Conservation (phyloP, 148 eudicot species). For the Tetragonia tetragonoides region DNA sequence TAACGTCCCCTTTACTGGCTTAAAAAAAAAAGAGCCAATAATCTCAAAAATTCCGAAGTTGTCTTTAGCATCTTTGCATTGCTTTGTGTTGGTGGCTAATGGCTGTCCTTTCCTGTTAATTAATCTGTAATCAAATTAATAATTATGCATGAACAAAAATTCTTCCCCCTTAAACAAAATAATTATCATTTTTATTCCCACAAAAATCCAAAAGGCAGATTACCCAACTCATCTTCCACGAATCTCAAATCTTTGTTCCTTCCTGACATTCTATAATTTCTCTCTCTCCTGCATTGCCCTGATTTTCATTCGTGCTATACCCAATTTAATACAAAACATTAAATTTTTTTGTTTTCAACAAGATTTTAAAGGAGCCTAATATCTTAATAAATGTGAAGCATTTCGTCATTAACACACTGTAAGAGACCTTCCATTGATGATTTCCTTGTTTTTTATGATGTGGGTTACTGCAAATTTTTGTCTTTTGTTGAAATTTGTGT, state of each 20-base stretch:
- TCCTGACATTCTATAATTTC: neutral
- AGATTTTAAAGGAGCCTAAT: neutral
- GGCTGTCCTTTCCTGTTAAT: slow-evolving; percentile 16
- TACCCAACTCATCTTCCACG: slow-evolving; percentile 21
- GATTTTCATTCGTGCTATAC: neutral
- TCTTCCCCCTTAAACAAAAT: neutral
- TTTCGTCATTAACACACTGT: slow-evolving; percentile 6
- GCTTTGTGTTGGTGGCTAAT: slow-evolving; percentile 15
- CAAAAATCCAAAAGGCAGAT: slow-evolving; percentile 17
- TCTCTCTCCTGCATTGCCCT: slow-evolving; percentile 1
- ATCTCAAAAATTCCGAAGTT: neutral
- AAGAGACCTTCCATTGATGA: slow-evolving; percentile 2
- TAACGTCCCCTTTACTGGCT: too few species aligned
- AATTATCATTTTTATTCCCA: neutral
- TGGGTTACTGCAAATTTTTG: slow-evolving; percentile 3
- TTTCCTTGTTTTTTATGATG: neutral
- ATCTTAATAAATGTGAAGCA: slow-evolving; percentile 9
- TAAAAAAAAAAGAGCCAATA: neutral
- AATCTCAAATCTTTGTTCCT: slow-evolving; percentile 19
- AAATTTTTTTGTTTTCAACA: neutral
- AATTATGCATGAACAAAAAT: neutral
- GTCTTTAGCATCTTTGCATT: slow-evolving; percentile 13
- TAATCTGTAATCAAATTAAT: slow-evolving; percentile 1
- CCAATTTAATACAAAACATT: neutral
- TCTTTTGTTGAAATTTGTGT: neutral